These are phyloP conservation scores for Kurtzmaniella quercitrusa DNA, from an alignment of 1,139 yeast genomes.

Conservation along the genomic window DNA sequence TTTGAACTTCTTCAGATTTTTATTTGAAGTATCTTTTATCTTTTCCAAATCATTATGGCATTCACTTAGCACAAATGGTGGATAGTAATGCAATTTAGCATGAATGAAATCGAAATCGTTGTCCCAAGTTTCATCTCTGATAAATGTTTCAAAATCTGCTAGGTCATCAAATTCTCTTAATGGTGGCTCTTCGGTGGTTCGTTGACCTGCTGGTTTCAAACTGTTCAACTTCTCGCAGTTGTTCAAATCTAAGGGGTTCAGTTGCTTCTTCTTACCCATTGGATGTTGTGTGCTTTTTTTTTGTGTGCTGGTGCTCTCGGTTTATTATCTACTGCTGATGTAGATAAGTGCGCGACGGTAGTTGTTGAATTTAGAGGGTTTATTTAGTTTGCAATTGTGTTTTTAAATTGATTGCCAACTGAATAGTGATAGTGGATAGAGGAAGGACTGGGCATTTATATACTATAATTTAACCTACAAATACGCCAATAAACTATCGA, in stretches of 20 bases:
- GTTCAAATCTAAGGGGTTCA: slow-evolving; percentile 32
- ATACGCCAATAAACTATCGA: background rate
- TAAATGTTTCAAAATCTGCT: slow-evolving; percentile 56
- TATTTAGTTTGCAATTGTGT: background rate
- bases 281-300: background rate
- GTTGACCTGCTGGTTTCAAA: slow-evolving; percentile 40
- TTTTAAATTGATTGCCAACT: background rate
- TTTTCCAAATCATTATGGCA: slow-evolving; percentile 69
- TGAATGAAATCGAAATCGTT: slow-evolving; percentile 68
- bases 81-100: slow-evolving; percentile 63
- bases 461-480: background rate
- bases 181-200: slow-evolving; percentile 39
- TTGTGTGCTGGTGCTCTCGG: background rate
- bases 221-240: slow-evolving; percentile 38
- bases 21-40: slow-evolving; percentile 69
- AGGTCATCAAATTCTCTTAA: slow-evolving; percentile 58
- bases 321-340: too few species aligned
- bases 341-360: background rate
- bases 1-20: slow-evolving; percentile 66
- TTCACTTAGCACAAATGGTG: slow-evolving; percentile 67
- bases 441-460: background rate
- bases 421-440: background rate
- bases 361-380: background rate
- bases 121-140: slow-evolving; percentile 73
- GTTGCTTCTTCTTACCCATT: slow-evolving; percentile 21